Evolutionary conservation across 495 filamentous ascomycete genomes (phyloP).

Genomic region (Aspergillus indologenus): DNA sequence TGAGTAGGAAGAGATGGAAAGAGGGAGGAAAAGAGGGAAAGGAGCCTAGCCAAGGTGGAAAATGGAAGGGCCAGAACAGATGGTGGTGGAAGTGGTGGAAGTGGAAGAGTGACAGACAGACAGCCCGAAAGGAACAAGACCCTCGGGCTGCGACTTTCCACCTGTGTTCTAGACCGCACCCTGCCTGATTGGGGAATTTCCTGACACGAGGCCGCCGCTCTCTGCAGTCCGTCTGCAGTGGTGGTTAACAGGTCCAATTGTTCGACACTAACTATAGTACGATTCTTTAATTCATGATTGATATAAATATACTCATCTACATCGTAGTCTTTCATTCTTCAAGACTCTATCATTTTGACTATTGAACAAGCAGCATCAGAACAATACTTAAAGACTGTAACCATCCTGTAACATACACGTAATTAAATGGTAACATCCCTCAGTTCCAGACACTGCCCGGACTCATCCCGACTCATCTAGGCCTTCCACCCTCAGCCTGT

Average conservation of each 20-base stretch:
- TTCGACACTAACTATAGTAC: neutral
- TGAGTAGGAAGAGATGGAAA: neutral
- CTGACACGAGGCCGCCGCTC: conserved; percentile 24
- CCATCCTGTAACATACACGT: neutral
- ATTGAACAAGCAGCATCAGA: no score
- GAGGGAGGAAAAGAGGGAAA: conserved; percentile 8
- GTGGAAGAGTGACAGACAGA: conserved; percentile 11
- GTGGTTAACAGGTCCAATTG: neutral
- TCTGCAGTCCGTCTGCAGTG: conserved; percentile 4
- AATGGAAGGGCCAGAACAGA: neutral
- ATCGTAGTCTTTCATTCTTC: no score
- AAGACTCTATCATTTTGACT: no score
- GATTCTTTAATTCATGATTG: no score
- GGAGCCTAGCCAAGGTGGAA: conserved; percentile 19
- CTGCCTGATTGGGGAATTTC: conserved; percentile 24
- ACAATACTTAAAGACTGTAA: neutral
- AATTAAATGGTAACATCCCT: no score
- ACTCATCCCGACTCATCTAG: conserved; percentile 25
- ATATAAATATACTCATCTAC: no score
- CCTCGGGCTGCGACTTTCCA: conserved; percentile 24
- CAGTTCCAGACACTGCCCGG: conserved; percentile 2
- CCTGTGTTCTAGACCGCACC: conserved; percentile 26
- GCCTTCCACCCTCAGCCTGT: neutral
- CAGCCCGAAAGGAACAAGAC: conserved; percentile 9
- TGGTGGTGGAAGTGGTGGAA: no score